phyloP scores from a whole-genome alignment of 2,329 filamentous ascomycete species.

The Cladobotryum protrusum region DNA sequence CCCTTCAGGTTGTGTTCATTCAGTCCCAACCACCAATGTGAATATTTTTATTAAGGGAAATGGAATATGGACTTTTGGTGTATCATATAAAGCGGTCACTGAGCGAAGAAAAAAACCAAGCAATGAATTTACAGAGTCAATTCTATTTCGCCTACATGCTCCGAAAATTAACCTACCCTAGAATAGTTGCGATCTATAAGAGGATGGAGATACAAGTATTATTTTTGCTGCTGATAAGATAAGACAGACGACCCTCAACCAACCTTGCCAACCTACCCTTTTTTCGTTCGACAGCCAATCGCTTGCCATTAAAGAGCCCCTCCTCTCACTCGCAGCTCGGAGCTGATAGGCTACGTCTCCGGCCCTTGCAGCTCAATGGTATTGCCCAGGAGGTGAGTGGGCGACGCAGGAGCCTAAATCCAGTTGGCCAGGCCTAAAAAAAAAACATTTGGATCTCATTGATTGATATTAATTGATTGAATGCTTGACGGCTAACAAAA shows the following conservation, averaged over 20 bases:
- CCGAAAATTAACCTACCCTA: neutral
- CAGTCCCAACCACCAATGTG: no score
- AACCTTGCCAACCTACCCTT: constrained; percentile 3
- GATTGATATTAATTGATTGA: neutral
- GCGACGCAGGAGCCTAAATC: neutral
- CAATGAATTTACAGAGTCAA: no score
- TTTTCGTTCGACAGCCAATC: constrained; percentile 5
- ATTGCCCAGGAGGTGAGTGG: constrained; percentile 8
- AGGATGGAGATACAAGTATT: no score
- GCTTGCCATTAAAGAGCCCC: constrained; percentile 6
- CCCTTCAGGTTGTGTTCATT: no score
- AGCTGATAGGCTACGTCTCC: constrained; percentile 8
- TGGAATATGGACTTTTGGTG: no score
- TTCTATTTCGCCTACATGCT: no score
- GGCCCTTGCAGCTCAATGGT: constrained; percentile 9
- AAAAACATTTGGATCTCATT: neutral
- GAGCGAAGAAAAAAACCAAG: no score
- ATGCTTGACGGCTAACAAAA: constrained; percentile 6
- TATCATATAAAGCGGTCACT: no score
- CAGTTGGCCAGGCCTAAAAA: constrained; percentile 8
- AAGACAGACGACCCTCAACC: neutral
- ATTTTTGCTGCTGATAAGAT: neutral
- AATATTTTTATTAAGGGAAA: no score
- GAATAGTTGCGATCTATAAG: neutral
- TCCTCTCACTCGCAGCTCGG: constrained; percentile 5